A percentile compares a stretch with the other conserved stretches of the same genome.
Evolutionary conservation across 1,139 yeast species (phyloP).

Genomic region (Pichia kudriavzevii): DNA sequence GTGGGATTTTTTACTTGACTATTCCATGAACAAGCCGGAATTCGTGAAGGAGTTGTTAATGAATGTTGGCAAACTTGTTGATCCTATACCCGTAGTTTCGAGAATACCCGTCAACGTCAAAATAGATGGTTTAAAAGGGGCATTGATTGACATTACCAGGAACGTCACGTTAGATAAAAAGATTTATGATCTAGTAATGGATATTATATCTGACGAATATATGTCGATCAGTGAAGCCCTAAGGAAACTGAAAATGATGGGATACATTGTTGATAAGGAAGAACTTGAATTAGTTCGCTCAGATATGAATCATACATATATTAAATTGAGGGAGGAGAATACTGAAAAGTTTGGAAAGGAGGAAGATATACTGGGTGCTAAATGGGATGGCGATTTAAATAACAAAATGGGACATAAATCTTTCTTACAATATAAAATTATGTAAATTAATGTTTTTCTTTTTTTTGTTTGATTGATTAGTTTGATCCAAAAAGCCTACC

Average conservation of each 20-base stretch:
- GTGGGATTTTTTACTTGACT: constrained; percentile 69
- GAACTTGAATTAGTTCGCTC: constrained; percentile 8
- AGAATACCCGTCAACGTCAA: constrained; percentile 55
- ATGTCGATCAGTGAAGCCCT: constrained; percentile 36
- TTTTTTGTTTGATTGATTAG: background rate
- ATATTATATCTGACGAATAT: constrained; percentile 56
- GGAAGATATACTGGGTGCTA: constrained; percentile 27
- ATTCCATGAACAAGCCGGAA: constrained; percentile 63
- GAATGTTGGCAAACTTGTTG: constrained; percentile 58
- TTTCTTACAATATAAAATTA: constrained; percentile 22
- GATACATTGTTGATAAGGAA: constrained; percentile 33
- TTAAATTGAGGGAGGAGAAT: constrained; percentile 17
- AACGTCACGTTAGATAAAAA: constrained; percentile 57
- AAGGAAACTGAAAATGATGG: constrained; percentile 35
- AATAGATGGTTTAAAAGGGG: constrained; percentile 57
- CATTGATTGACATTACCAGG: constrained; percentile 54
- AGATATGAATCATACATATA: constrained; percentile 6
- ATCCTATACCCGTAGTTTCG: constrained; percentile 60
- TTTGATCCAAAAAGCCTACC: constrained; percentile 17
- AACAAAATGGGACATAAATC: constrained; percentile 30
- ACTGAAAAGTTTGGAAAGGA: constrained; percentile 22
- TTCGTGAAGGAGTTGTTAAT: constrained; percentile 72
- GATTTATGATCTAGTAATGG: constrained; percentile 52
- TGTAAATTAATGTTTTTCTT: background rate
- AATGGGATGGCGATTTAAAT: constrained; percentile 22